Conservation (phyloP, 371 early-diverging fungal genomes). For the Mucor irregularis region DNA sequence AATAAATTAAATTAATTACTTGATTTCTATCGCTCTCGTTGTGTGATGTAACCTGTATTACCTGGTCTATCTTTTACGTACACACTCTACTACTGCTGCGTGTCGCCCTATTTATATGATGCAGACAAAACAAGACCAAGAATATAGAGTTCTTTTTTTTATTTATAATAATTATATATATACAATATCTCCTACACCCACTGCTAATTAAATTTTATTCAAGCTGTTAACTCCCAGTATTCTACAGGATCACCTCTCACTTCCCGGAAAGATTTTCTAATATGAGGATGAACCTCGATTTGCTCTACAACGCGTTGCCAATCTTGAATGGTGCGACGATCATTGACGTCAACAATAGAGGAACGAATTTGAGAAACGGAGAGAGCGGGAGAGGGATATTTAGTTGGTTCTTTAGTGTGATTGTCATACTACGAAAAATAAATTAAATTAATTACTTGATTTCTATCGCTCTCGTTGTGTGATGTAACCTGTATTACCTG, state of each 20-base stretch:
- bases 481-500: conserved; percentile 11
- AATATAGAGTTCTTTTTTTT: neutral
- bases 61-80: no score
- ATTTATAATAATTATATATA: neutral
- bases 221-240: conserved; percentile 21
- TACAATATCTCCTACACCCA: conserved; percentile 1
- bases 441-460: neutral
- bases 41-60: no score
- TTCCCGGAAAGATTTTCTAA: conserved; percentile 16
- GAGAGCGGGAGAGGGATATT: conserved; percentile 3
- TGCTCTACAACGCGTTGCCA: conserved; percentile 16
- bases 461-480: no score
- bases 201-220: no score
- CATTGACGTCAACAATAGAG: conserved; percentile 6
- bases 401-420: conserved; percentile 2
- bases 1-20: neutral
- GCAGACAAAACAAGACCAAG: no score
- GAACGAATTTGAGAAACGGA: conserved; percentile 10
- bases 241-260: conserved; percentile 21
- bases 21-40: neutral
- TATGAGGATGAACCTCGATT: conserved; percentile 10
- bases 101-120: no score
- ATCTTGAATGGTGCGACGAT: conserved; percentile 11
- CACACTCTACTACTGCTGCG: no score
- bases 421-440: conserved; percentile 10